Conservation (phyloP, 2,329 filamentous ascomycete genomes). For the Alternaria tenuissima region DNA sequence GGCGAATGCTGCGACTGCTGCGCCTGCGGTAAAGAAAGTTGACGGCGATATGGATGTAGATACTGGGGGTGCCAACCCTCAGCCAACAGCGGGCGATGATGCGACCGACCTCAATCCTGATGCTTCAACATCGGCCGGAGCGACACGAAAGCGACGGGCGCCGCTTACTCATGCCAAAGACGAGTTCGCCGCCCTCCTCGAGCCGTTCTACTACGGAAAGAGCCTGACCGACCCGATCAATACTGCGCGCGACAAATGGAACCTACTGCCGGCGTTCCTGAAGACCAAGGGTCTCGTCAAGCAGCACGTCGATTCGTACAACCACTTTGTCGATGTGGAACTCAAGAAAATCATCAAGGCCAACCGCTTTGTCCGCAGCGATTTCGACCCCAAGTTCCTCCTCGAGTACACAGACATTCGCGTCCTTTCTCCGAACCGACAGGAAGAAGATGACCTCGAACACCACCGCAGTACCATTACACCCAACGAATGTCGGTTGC, state of each 20-base stretch:
- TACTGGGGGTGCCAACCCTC: constrained; percentile 11
- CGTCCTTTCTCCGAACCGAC: constrained; percentile 80
- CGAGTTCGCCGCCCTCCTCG: constrained; percentile 69
- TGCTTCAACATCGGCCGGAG: constrained; percentile 34
- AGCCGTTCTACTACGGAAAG: constrained; percentile 76
- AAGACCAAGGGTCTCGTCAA: constrained; percentile 98
- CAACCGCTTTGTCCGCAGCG: constrained; percentile 86
- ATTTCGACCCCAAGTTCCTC: constrained; percentile 92
- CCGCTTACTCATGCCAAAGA: constrained; percentile 50
- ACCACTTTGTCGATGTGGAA: constrained; percentile 96
- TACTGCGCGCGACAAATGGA: constrained; percentile 89
- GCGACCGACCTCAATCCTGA: constrained; percentile 27
- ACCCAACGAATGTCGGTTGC: constrained; percentile 93
- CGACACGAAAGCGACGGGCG: constrained; percentile 39
- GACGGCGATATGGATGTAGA: constrained; percentile 24
- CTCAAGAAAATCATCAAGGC: constrained; percentile 96
- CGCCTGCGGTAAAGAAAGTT: constrained; percentile 19
- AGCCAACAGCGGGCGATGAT: constrained; percentile 14
- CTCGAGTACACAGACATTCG: constrained; percentile 91
- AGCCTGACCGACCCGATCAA: constrained; percentile 73
- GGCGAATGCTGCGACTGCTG: constrained; percentile 30
- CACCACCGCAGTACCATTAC: constrained; percentile 68
- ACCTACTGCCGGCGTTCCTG: constrained; percentile 93
- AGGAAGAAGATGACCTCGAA: constrained; percentile 73
- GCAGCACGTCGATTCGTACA: constrained; percentile 98